Base-by-base conservation (phyloP, 768 basidiomycete genomes). In the Suillus americanus region DNA sequence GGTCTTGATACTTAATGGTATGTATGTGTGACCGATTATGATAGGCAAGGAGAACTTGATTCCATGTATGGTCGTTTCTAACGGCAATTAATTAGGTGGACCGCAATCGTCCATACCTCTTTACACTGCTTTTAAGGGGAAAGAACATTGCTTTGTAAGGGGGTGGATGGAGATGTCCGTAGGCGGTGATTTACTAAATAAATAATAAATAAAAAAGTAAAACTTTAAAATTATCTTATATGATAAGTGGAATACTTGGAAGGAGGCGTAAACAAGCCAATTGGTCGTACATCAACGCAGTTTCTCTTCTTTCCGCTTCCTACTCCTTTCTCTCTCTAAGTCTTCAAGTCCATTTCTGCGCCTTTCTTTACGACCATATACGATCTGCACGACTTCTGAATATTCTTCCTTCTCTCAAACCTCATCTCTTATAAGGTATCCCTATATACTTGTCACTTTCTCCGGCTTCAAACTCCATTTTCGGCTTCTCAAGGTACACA, bases 331-430 rank as follows among this genome's bases (percentile, higher is more conserved):
- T 65, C 71, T 65, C 65, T 65, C 71, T 65, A 71, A 73, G 68
- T 62, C 25, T 64, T 66, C 14, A 65, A 64, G 75, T 70, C 71
- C 68, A 65, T 72, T 67, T 53, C 66, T 33, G 65, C 69, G 68
- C 75, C 75, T 75, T 76, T 79, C 79, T 83, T 87, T 83, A 86
- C 86, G 85, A 86, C 84, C 80, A 78, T 81, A 74, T 80, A 87
- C 86, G 86, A 87, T 79, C 79, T 82, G 81, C 80, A 89, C 89
- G 88, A 89, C 89, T 76, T 79, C 50, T 28, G 50, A 50, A 28
- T 50, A 50, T 50, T 16, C 80, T 78, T 74, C 78, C 75, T 77
- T 78, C 71, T 62, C 67, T 78, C 70, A 68, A 70, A 6, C 70
- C 64, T 56, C 65, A 75, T 68, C 74, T 68, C 70, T 66, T 62